These are phyloP conservation scores for Vishniacozyma victoriae DNA, from an alignment of 768 basidiomycete species.

Conservation along the genomic window DNA sequence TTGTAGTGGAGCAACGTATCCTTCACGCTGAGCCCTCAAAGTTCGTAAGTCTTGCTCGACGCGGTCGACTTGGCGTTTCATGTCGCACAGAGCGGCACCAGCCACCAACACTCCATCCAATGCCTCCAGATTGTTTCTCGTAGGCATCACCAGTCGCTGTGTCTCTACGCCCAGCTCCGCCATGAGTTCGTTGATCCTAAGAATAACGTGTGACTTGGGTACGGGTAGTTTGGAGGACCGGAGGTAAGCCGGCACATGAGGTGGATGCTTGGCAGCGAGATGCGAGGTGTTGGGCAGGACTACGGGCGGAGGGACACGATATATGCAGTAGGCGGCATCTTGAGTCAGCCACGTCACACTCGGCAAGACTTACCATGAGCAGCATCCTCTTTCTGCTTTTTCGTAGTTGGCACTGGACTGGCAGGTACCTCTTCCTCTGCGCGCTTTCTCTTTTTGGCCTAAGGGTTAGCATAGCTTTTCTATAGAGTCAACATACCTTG, in stretches of 20 bases:
- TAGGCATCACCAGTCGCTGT: slow-evolving; percentile 87
- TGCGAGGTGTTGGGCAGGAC: slow-evolving; percentile 32
- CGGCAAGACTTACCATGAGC: slow-evolving; percentile 20
- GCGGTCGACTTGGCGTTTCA: slow-evolving; percentile 78
- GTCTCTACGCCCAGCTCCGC: slow-evolving; percentile 68
- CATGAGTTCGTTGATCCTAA: slow-evolving; percentile 71
- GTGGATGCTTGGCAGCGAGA: slow-evolving; percentile 34
- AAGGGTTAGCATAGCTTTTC: slow-evolving; percentile 4
- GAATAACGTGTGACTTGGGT: slow-evolving; percentile 64
- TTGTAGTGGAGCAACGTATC: slow-evolving; percentile 20
- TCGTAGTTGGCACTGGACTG: slow-evolving; percentile 13
- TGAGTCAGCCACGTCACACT: slow-evolving; percentile 1
- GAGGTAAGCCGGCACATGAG: slow-evolving; percentile 60
- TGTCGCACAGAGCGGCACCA: slow-evolving; percentile 67
- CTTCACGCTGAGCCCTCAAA: slow-evolving; percentile 53
- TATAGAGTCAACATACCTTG: slow-evolving; percentile 27
- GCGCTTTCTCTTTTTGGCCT: slow-evolving; percentile 42
- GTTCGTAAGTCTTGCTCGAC: slow-evolving; percentile 78
- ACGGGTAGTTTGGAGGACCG: slow-evolving; percentile 79
- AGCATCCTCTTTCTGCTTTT: slow-evolving; percentile 24
- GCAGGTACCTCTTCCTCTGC: slow-evolving; percentile 20
- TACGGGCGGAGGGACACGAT: slow-evolving; percentile 19
- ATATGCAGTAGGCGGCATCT: slow-evolving; percentile 37
- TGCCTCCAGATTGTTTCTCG: slow-evolving; percentile 67
- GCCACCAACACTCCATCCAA: slow-evolving; percentile 70